phyloP scores from a whole-genome alignment of 768 basidiomycete genomes.

The Suillus americanus region DNA sequence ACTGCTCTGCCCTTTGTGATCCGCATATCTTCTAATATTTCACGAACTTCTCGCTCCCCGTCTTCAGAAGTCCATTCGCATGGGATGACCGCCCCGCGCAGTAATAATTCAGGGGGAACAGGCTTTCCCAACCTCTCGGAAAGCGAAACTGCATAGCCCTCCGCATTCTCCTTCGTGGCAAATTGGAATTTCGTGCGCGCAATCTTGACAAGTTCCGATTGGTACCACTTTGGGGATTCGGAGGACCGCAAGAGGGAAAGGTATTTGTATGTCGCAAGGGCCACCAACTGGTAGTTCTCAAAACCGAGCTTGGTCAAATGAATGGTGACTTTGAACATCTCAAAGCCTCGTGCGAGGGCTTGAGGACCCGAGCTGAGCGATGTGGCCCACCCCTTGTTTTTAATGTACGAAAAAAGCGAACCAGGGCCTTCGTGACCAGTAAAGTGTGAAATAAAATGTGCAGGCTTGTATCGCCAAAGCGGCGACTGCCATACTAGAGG shows the following conservation, averaged over 20 bases:
- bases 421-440: conserved; percentile 93
- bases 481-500: conserved; percentile 71
- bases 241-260: conserved; percentile 66
- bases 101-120: conserved; percentile 70
- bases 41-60: conserved; percentile 52
- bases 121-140: conserved; percentile 78
- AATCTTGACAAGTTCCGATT: conserved; percentile 73
- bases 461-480: conserved; percentile 78
- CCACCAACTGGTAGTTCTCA: conserved; percentile 73
- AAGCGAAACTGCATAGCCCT: conserved; percentile 76
- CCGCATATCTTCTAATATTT: conserved; percentile 59
- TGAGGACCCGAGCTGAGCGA: conserved; percentile 69
- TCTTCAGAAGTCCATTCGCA: conserved; percentile 68
- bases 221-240: conserved; percentile 61
- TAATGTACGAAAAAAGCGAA: conserved; percentile 88
- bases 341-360: conserved; percentile 77
- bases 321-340: conserved; percentile 83
- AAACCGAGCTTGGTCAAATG: conserved; percentile 85
- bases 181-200: conserved; percentile 81
- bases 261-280: conserved; percentile 77
- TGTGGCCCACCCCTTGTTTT: conserved; percentile 85
- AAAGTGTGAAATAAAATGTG: conserved; percentile 73
- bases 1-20: conserved; percentile 65
- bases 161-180: conserved; percentile 78
- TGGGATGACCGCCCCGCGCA: conserved; percentile 68